Evolutionary conservation across 1,139 yeast genomes (phyloP).

Genomic region (Pneumocystis carinii): DNA sequence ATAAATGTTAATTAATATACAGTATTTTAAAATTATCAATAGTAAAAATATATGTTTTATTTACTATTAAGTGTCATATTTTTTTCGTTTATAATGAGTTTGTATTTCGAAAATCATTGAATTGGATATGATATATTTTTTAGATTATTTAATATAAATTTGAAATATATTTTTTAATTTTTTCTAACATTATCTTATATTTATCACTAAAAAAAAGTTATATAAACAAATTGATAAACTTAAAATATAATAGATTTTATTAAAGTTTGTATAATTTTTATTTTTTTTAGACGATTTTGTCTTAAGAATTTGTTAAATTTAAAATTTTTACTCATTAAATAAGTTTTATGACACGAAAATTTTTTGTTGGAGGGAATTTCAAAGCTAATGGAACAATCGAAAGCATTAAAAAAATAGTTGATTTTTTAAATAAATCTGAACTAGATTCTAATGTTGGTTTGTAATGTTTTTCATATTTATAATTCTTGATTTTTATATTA

Average conservation of each 20-base stretch:
- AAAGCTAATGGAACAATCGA: slow-evolving; percentile 93
- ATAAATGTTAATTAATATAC: too few relatives aligned
- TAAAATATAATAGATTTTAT: neutral
- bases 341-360: slow-evolving; percentile 55
- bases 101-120: too few relatives aligned
- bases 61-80: too few relatives aligned
- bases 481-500: slow-evolving; percentile 20
- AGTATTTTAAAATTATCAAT: too few relatives aligned
- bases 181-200: neutral
- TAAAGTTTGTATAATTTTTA: neutral
- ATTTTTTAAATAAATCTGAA: slow-evolving; percentile 61
- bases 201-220: neutral
- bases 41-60: too few relatives aligned
- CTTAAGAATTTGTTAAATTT: neutral
- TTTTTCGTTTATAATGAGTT: too few relatives aligned
- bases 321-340: neutral
- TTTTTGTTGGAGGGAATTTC: slow-evolving; percentile 61
- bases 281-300: neutral
- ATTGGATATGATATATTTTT: too few relatives aligned
- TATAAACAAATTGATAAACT: too few relatives aligned
- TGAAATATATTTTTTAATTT: neutral
- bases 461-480: neutral
- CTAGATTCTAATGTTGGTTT: slow-evolving; percentile 41
- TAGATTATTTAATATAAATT: too few relatives aligned
- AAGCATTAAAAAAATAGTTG: slow-evolving; percentile 71